Evolutionary conservation across 106 monocot genomes (phyloP).

Genomic region (Acorus calamus): DNA sequence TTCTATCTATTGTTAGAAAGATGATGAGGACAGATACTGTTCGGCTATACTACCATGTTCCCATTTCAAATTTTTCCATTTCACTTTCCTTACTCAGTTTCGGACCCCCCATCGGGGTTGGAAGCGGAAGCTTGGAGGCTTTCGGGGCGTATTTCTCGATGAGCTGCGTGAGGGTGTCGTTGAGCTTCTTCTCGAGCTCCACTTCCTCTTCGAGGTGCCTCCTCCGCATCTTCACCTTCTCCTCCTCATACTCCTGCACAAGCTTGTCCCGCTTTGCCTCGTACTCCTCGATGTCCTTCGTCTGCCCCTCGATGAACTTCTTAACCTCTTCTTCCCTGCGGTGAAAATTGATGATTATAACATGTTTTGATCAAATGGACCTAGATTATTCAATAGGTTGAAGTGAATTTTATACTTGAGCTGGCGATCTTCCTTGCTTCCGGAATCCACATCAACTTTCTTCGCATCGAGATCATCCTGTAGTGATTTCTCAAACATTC

Average conservation of each 20-base stretch:
- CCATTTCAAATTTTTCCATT: too few relatives aligned
- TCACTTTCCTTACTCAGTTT: too few relatives aligned
- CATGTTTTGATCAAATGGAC: not conserved
- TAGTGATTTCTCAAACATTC: slow-evolving; percentile 42
- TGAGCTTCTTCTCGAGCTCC: slow-evolving; percentile 58
- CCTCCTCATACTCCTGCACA: slow-evolving; percentile 38
- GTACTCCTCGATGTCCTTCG: slow-evolving; percentile 56
- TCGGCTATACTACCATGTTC: too few relatives aligned
- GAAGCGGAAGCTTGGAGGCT: slow-evolving; percentile 23
- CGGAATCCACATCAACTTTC: slow-evolving; percentile 23
- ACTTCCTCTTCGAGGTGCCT: slow-evolving; percentile 60
- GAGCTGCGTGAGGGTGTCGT: slow-evolving; percentile 42
- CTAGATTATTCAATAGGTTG: too few relatives aligned
- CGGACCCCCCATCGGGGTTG: too few relatives aligned
- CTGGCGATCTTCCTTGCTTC: slow-evolving; percentile 31
- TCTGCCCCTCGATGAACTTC: slow-evolving; percentile 51
- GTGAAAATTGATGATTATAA: not conserved
- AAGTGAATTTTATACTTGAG: slow-evolving; percentile 23
- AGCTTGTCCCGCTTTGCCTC: slow-evolving; percentile 51
- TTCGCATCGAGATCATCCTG: slow-evolving; percentile 57
- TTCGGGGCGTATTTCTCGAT: slow-evolving; percentile 50
- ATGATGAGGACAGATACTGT: too few relatives aligned
- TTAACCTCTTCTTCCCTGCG: slow-evolving; percentile 42
- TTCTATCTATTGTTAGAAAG: too few relatives aligned
- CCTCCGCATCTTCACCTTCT: slow-evolving; percentile 39